Base-by-base conservation (phyloP, 768 basidiomycete species). In the Scleroderma citrinum region DNA sequence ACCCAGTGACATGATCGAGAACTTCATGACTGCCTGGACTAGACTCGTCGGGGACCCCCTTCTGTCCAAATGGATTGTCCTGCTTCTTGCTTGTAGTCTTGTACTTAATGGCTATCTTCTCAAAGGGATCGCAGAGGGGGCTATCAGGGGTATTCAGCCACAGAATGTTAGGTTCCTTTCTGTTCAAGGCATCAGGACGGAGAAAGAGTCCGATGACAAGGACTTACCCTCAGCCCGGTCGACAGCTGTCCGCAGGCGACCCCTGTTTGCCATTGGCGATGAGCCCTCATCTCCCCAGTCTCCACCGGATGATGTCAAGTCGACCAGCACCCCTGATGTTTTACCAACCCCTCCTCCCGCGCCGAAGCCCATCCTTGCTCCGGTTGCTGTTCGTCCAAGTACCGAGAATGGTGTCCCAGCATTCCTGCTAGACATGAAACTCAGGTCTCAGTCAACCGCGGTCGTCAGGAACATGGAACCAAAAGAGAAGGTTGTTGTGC, bases 41-140 rank as follows among this genome's bases (percentile, higher is more conserved):
- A 71, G 74, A 13, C 82, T 97, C 55, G 92, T 97, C 44, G 92
- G 92, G 32, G 95, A 99, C 61, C 95, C 95, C 1, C 80, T 97
- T 44, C 70, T 98, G 53, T 85, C 81, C 59, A 98, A 98, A 71
- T 94, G 91, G 87, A 93, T 98, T 62, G 89, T 97, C 43, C 76
- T 90, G 48, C 75, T 88, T 14, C 80, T 99, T 20, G 87, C 83
- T 3, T 77, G 95, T 51, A 88, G 85, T 51, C 86, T 97, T 50
- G 79, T 84, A 48, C 74, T 99, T 49, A 99, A 99, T 54, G 94
- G 93, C 3, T 97, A 91, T 62, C 75, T 97, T 14, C 77, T 99
- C 50, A 94, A 92, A 67, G 87, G 87, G 4, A 85, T 89, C 37
- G 85, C 83, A 0, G 80, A 80, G 11, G 83, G 80, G 26, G 65